These are phyloP conservation scores for Neopestalotiopsis sp. DNA, from an alignment of 2,329 filamentous ascomycete genomes.

Conservation along the genomic window DNA sequence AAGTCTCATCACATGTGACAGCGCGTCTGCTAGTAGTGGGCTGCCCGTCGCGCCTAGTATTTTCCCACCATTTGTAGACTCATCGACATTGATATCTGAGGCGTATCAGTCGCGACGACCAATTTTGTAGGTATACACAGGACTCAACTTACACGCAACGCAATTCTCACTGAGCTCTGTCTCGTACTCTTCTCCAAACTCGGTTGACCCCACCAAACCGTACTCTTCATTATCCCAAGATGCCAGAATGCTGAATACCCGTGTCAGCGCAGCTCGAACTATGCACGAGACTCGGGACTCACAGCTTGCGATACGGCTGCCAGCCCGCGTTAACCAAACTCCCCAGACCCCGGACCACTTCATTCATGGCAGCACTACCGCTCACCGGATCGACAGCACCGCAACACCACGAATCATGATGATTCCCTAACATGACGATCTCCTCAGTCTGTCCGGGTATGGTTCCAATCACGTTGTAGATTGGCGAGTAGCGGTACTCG, in stretches of 20 bases:
- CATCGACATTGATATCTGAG: slow-evolving; percentile 68
- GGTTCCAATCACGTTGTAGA: slow-evolving; percentile 69
- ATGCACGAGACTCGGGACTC: not conserved
- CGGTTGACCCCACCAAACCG: slow-evolving; percentile 72
- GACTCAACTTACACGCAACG: slow-evolving; percentile 56
- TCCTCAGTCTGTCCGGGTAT: slow-evolving; percentile 74
- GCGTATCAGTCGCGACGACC: not conserved
- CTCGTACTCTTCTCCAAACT: slow-evolving; percentile 77
- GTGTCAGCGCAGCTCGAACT: slow-evolving; percentile 1
- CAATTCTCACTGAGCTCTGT: slow-evolving; percentile 68
- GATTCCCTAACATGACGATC: slow-evolving; percentile 73
- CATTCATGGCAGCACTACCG: slow-evolving; percentile 71
- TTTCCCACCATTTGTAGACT: slow-evolving; percentile 59
- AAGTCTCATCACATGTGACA: slow-evolving; percentile 56
- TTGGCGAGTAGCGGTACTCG: slow-evolving; percentile 22
- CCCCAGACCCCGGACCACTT: slow-evolving; percentile 71
- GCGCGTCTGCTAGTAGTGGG: slow-evolving; percentile 63
- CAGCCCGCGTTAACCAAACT: slow-evolving; percentile 67
- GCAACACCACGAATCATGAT: slow-evolving; percentile 77
- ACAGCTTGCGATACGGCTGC: slow-evolving; percentile 55
- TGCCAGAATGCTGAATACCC: slow-evolving; percentile 63
- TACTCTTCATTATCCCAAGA: slow-evolving; percentile 71
- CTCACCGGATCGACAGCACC: slow-evolving; percentile 76
- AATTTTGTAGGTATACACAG: no score
- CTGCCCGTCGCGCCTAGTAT: slow-evolving; percentile 58